Evolutionary conservation across 768 basidiomycete genomes (phyloP).

Genomic region (Gymnopilus dilepis): DNA sequence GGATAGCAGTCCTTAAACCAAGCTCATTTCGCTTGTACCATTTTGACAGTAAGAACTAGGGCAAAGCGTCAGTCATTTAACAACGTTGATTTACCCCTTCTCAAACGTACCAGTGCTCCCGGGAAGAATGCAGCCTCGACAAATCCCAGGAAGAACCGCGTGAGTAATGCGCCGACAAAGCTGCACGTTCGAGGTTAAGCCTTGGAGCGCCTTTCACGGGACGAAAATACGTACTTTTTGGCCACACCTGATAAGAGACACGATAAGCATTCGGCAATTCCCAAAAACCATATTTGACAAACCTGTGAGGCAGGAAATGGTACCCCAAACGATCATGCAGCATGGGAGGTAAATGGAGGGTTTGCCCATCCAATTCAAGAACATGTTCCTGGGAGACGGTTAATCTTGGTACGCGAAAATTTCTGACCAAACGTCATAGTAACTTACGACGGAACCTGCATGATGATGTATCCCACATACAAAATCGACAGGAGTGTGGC

Average conservation of each 20-base stretch:
- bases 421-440: neutral
- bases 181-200: slow-evolving; percentile 38
- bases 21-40: slow-evolving; percentile 83
- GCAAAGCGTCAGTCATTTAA: slow-evolving; percentile 2
- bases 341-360: slow-evolving; percentile 70
- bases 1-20: slow-evolving; percentile 70
- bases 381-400: slow-evolving; percentile 62
- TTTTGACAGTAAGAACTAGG: slow-evolving; percentile 63
- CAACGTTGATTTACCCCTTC: neutral
- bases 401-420: neutral
- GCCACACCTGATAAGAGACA: slow-evolving; percentile 38
- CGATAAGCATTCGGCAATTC: slow-evolving; percentile 9
- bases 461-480: slow-evolving; percentile 76
- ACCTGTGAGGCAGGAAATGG: slow-evolving; percentile 60
- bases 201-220: neutral
- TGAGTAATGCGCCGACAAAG: slow-evolving; percentile 71
- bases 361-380: slow-evolving; percentile 67
- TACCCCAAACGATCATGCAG: slow-evolving; percentile 80
- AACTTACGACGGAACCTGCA: slow-evolving; percentile 78
- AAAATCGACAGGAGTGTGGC: slow-evolving; percentile 69
- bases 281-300: slow-evolving; percentile 14
- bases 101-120: slow-evolving; percentile 46
- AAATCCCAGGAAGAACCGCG: slow-evolving; percentile 80
- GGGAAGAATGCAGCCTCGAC: slow-evolving; percentile 75
- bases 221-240: slow-evolving; percentile 35